A percentile compares a stretch with the other conserved stretches of the same genome.
These are phyloP conservation scores for Hypoxylon rubiginosum DNA, from an alignment of 2,329 filamentous ascomycete species.

Conservation along the genomic window DNA sequence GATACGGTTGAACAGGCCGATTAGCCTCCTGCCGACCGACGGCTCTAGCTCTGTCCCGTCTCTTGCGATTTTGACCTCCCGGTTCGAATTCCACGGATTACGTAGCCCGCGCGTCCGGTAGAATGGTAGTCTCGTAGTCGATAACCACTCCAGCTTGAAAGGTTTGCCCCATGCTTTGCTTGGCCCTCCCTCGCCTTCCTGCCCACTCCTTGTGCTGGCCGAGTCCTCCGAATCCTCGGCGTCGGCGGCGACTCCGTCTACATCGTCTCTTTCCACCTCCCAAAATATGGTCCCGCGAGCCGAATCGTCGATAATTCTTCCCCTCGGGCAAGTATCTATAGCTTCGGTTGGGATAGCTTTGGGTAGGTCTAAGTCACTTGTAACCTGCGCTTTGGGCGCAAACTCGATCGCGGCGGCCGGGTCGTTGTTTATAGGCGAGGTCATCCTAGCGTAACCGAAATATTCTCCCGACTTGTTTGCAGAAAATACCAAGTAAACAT, in stretches of 20 bases:
- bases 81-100: slow-evolving; percentile 95
- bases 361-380: slow-evolving; percentile 75
- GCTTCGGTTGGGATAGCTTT: slow-evolving; percentile 84
- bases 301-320: slow-evolving; percentile 91
- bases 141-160: slow-evolving; percentile 92
- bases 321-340: slow-evolving; percentile 82
- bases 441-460: slow-evolving; percentile 94
- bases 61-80: slow-evolving; percentile 95
- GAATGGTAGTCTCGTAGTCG: slow-evolving; percentile 85
- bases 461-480: slow-evolving; percentile 98
- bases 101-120: slow-evolving; percentile 88
- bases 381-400: slow-evolving; percentile 72
- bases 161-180: slow-evolving; percentile 87
- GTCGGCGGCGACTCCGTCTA: slow-evolving; percentile 54
- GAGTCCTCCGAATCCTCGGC: slow-evolving; percentile 50
- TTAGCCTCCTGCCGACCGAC: slow-evolving; percentile 78
- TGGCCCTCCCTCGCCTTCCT: slow-evolving; percentile 59
- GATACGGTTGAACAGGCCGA: slow-evolving; percentile 80
- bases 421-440: slow-evolving; percentile 84
- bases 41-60: slow-evolving; percentile 96
- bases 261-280: slow-evolving; percentile 80
- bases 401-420: slow-evolving; percentile 77
- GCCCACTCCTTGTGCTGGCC: slow-evolving; percentile 48
- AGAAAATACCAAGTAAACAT: slow-evolving; percentile 93
- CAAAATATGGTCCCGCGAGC: slow-evolving; percentile 97